Evolutionary conservation across 805 yeast genomes (phyloP).

Genomic region (Starmerella scarabaei): DNA sequence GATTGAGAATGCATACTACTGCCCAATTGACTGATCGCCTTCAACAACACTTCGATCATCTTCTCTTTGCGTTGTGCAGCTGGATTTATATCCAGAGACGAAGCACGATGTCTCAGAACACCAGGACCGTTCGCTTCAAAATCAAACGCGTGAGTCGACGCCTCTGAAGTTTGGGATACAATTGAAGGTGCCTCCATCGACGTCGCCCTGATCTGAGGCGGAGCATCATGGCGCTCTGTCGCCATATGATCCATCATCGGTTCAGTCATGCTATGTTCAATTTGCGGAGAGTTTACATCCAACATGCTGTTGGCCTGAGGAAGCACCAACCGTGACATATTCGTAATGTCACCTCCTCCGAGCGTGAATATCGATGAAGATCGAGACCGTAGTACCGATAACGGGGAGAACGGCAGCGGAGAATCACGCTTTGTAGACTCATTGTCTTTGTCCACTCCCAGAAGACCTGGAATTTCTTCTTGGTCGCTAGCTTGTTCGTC

Average conservation of each 20-base stretch:
- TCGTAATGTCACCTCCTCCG: background rate
- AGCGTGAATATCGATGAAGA: too few species aligned
- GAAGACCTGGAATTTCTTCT: background rate
- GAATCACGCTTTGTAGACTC: background rate
- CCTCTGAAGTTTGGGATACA: conserved; percentile 1
- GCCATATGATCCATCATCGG: background rate
- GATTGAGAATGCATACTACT: conserved; percentile 42
- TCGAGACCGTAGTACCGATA: background rate
- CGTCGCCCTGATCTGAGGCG: background rate
- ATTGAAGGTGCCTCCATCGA: background rate
- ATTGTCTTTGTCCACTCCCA: background rate
- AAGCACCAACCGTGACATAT: background rate
- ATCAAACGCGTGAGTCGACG: conserved; percentile 4
- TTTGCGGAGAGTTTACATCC: too few species aligned
- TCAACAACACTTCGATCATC: conserved; percentile 16
- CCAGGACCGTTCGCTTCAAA: conserved; percentile 9
- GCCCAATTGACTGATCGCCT: conserved; percentile 39
- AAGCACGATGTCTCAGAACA: conserved; percentile 12
- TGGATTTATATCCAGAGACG: conserved; percentile 13
- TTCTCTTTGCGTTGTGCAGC: conserved; percentile 7
- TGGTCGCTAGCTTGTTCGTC: background rate
- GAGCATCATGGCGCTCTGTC: background rate
- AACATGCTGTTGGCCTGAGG: background rate
- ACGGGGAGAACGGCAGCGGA: background rate
- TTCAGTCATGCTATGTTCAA: background rate